Evolutionary conservation across 371 early-diverging fungal genomes (phyloP).

Genomic region (Actinomucor elegans): DNA sequence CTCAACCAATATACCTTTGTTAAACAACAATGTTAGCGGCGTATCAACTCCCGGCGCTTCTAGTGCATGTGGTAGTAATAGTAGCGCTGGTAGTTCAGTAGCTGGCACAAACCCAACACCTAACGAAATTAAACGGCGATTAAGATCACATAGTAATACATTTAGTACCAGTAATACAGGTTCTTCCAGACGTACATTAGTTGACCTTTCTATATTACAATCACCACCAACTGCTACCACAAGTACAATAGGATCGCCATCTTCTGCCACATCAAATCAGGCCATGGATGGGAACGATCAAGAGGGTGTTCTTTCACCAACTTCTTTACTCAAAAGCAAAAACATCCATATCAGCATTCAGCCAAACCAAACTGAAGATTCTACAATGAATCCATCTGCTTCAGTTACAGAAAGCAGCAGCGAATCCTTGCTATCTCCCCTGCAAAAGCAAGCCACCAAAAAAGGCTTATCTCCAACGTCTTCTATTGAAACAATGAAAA

Average conservation of each 20-base stretch:
- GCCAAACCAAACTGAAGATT: no score
- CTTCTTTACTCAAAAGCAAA: not conserved
- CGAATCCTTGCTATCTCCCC: not conserved
- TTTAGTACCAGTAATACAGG: not conserved
- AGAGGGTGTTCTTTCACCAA: not conserved
- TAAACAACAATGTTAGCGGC: not conserved
- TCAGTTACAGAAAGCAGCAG: not conserved
- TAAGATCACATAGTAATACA: slow-evolving; percentile 10
- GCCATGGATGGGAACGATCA: not conserved
- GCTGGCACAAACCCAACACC: not conserved
- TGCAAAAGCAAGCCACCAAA: not conserved
- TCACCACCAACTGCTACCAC: not conserved
- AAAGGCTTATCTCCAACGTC: no score
- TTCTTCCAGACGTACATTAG: not conserved
- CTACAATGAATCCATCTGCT: not conserved
- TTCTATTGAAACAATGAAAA: no score
- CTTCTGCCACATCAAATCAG: not conserved
- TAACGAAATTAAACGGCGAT: slow-evolving; percentile 1
- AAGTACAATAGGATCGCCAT: not conserved
- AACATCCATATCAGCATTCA: no score
- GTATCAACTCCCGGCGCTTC: not conserved
- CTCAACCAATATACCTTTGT: not conserved
- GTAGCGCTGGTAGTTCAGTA: not conserved
- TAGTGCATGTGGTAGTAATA: not conserved
- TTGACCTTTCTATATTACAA: not conserved